These are phyloP conservation scores for Diversispora eburnea DNA, from an alignment of 192 early-diverging fungal species.

Conservation along the genomic window DNA sequence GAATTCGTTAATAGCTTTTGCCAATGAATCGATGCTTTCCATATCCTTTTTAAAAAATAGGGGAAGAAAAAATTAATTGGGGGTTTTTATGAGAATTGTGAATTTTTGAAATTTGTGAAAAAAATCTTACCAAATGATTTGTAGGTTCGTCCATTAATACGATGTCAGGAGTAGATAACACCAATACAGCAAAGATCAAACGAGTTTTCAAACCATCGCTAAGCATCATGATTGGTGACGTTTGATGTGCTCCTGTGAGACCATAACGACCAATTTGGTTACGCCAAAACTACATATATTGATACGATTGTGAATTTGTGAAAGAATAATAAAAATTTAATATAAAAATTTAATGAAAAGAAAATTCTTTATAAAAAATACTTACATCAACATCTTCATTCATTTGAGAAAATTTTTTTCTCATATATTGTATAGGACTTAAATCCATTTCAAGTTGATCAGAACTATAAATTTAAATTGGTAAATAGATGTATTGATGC, in stretches of 20 bases:
- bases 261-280: constrained; percentile 89
- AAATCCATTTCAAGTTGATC: constrained; percentile 90
- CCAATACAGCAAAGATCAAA: constrained; percentile 94
- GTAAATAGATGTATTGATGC: background rate
- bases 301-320: too few relatives aligned
- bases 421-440: constrained; percentile 90
- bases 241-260: constrained; percentile 89
- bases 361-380: background rate
- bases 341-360: background rate
- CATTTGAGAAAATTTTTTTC: constrained; percentile 74
- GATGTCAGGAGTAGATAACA: constrained; percentile 86
- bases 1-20: constrained; percentile 92
- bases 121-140: constrained; percentile 77
- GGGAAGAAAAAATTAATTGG: background rate
- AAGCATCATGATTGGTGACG: constrained; percentile 80
- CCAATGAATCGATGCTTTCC: constrained; percentile 90
- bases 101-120: constrained; percentile 32
- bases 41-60: constrained; percentile 46
- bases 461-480: constrained; percentile 41
- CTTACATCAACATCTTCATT: constrained; percentile 68
- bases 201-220: constrained; percentile 95
- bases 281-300: constrained; percentile 69
- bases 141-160: constrained; percentile 98
- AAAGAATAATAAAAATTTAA: too few relatives aligned
- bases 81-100: background rate